Base-by-base conservation (phyloP, 2,329 filamentous ascomycete species). In the Penicillium aurantiogriseum region DNA sequence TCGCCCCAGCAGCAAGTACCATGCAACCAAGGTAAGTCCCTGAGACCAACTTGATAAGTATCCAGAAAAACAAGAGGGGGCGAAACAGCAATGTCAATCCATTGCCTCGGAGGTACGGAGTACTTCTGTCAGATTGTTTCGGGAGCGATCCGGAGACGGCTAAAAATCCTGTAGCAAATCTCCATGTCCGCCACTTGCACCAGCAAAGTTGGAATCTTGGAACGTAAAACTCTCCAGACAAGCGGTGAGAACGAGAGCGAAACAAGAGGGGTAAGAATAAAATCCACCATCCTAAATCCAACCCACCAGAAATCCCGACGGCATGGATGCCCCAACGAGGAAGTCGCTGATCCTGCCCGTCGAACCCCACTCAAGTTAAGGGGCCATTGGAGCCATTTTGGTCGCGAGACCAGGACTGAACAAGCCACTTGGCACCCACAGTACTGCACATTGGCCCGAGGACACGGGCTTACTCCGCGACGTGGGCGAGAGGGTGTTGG, bases 311-410 rank as follows among this genome's bases (percentile, higher is more conserved):
- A 59, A 51, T 63, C 61, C 63, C 64, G 61, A 65, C 47, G 53
- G 55, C 57, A 59, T 51, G 64, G 65, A 57, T 53, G 51, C 51
- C 58, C 31, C 61, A 66, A 66, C 60, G 60, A 66, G 60, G 52
- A 56, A 55, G 44, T 45, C 55, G 63, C 54, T 64, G 64, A 66
- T 67, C 63, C 33, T 62, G 57, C 42, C 56, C 49, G 52, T 62
- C 49, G n/a, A 57, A 51, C 61, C 62, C 63, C 63, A 63, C 58
- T 60, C 54, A 39, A 50, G 44, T 47, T 56, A 50, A 56, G 53
- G 55, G 55, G 51, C 60, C 38, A 46, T 52, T 54, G 51, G 56
- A 27, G 42, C 42, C 36, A 44, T 44, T 54, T 51, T 35, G 42
- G 29, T 47, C 35, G 38, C 38, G 55, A 61, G 45, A 59, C 51